These are phyloP conservation scores for Pseudoperonospora humuli DNA, from an alignment of 352 stramenopile species.

Conservation along the genomic window DNA sequence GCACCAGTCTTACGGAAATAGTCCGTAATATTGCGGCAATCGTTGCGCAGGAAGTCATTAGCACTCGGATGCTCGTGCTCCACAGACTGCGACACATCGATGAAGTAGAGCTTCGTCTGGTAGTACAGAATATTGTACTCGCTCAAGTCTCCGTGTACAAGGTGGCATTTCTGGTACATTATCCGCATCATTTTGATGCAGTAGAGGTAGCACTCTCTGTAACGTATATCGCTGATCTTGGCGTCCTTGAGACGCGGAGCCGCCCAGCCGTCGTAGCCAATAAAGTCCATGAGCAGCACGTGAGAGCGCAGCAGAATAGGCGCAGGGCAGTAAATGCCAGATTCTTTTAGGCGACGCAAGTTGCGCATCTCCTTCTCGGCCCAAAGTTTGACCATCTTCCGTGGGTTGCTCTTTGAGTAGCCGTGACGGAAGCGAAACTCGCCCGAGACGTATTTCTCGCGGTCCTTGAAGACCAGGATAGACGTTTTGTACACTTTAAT, in stretches of 20 bases:
- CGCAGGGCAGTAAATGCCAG: conserved; percentile 87
- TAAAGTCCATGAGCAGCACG: conserved; percentile 99
- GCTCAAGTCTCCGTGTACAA: conserved; percentile 98
- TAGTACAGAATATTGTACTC: conserved; percentile 99
- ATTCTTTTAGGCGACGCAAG: conserved; percentile 87
- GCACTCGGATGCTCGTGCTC: conserved; percentile 97
- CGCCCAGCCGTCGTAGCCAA: conserved; percentile 92
- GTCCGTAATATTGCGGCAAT: conserved; percentile 96
- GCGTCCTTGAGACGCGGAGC: conserved; percentile 94
- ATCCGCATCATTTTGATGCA: conserved; percentile 93
- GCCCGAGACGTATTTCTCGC: conserved; percentile 98
- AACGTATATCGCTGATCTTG: conserved; percentile 82
- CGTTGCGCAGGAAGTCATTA: conserved; percentile 96
- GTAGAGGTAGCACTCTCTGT: conserved; percentile 93
- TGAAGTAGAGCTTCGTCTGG: conserved; percentile 94
- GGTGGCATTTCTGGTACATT: conserved; percentile 94
- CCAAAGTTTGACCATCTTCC: conserved; percentile 99
- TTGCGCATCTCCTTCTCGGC: conserved; percentile 99
- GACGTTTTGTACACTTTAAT: conserved; percentile 86
- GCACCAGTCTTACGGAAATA: conserved; percentile 91
- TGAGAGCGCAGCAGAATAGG: conserved; percentile 94
- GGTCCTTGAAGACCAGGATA: conserved; percentile 99
- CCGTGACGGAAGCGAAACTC: conserved; percentile 97
- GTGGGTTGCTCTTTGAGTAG: conserved; percentile 95
- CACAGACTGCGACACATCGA: conserved; percentile 98